Evolutionary conservation across 148 eudicot species (phyloP), one percentile per base, ranked within the genome.

Genomic region (Bassia scoparia): DNA sequence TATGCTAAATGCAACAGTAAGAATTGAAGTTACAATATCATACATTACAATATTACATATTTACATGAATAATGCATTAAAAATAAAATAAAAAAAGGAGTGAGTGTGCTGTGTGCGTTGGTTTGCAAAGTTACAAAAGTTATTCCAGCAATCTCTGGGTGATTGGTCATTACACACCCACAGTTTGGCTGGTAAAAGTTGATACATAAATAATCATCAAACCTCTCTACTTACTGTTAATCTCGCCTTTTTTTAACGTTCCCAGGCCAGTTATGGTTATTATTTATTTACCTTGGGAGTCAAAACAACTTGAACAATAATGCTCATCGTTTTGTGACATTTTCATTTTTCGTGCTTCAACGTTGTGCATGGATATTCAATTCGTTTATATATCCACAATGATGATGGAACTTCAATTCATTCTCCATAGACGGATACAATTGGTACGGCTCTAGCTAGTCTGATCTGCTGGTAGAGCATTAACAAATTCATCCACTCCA

Each of bases 101-200:
- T n/a, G n/a, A n/a, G n/a, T n/a, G n/a, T n/a, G n/a, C n/a, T n/a
- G n/a, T n/a, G n/a, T 38, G 43, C 43, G 7, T 33, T 3, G 38
- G 27, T 34, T 66, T 66, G 15, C 48, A 16, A n/a, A 37, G 61
- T 56, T 56, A 63, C 18, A n/a, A 63, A 37, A n/a, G 67, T 63
- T n/a, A n/a, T n/a, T 13, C 73, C 73, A 41, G 67, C 76, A 77
- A 55, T 65, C 80, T 77, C 76, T 71, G 72, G 61, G 60, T 77
- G 60, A 77, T 77, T 77, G 71, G 80, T 77, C 80, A 71, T 71
- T 29, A 48, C 72, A 44, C 16, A 62, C 41, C 38, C 61, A 72
- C 76, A 72, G 67, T 29, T 72, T 78, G 80, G 80, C 67, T 78
- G 76, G 80, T 72, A 78, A 78, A 78, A 78, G 80, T 78, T 72